A percentile compares a stretch with the other conserved stretches of the same genome.
phyloP scores from a whole-genome alignment of 2,329 filamentous ascomycete genomes.

The Whalleya microplaca region DNA sequence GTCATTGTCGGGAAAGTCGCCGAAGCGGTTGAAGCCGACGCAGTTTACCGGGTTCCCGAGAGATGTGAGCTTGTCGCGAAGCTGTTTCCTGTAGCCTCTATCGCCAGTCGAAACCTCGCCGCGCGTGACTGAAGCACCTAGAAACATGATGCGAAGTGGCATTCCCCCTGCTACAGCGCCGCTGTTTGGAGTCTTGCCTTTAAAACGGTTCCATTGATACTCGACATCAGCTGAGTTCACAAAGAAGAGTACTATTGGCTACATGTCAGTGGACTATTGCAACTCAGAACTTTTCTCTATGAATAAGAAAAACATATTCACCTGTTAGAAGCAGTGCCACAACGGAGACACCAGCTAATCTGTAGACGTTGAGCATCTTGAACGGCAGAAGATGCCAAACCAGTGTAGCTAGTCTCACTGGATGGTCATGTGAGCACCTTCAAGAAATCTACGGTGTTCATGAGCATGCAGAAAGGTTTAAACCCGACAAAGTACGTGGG shows the following conservation, averaged over 20 bases:
- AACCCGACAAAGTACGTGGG: neutral
- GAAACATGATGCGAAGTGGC: slow-evolving; percentile 32
- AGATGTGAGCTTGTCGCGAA: slow-evolving; percentile 30
- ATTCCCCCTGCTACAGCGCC: slow-evolving; percentile 25
- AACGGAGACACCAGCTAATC: slow-evolving; percentile 7
- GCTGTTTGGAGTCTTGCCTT: slow-evolving; percentile 3
- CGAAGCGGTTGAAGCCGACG: slow-evolving; percentile 36
- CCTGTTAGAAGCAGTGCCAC: slow-evolving; percentile 13
- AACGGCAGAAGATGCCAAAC: neutral
- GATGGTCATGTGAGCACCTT: neutral
- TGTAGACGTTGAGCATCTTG: slow-evolving; percentile 18
- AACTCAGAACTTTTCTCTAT: neutral
- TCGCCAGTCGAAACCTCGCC: slow-evolving; percentile 31
- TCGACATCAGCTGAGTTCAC: slow-evolving; percentile 24
- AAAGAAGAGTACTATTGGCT: slow-evolving; percentile 20
- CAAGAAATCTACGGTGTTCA: slow-evolving; percentile 6
- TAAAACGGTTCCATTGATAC: slow-evolving; percentile 19
- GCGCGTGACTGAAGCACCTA: slow-evolving; percentile 31
- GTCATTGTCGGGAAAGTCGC: slow-evolving; percentile 35
- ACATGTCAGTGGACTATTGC: slow-evolving; percentile 6
- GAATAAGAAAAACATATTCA: slow-evolving; percentile 1
- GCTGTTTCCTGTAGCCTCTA: slow-evolving; percentile 32
- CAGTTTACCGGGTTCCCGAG: slow-evolving; percentile 33
- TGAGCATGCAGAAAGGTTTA: neutral
- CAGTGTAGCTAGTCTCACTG: slow-evolving; percentile 1